Evolutionary conservation across 768 basidiomycete genomes (phyloP), one percentile per base, ranked within the genome.

Genomic region (Naganishia randhawae): DNA sequence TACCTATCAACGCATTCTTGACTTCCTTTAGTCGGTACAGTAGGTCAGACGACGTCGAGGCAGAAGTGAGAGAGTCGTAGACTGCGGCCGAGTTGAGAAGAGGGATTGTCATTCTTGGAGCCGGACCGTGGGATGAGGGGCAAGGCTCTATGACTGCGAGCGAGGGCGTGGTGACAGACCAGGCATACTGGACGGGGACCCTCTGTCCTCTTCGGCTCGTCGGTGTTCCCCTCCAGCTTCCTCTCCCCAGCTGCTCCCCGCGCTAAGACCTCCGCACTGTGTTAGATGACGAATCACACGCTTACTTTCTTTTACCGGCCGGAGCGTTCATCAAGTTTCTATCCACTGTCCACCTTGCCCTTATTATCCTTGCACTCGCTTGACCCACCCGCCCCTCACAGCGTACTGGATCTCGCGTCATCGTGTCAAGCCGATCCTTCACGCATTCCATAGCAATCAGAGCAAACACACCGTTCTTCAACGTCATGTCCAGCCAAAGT

Each of bases 1-100:
- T 79, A 13, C 78, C 78, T 41, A 79, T 79, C 53, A 79, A 71
- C 29, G 71, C 65, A 64, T 79, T 79, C 73, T 79, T 79, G 48
- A 78, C 72, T 37, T 76, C 74, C 65, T 77, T 79, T 33, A 79
- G 72, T 29, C 50, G 48, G 37, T 17, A 39, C 19, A 69, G 62
- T 13, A 65, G n/a, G 51, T 61, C 57, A 29, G 25, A 61, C 22
- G 57, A 41, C 1, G 37, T 41, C 9, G 57, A 39, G 19, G 57
- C 57, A 25, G 57, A 61, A 25, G 57, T 61, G 37, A 61, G 57
- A 41, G 57, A 39, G 2, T 61, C 39, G 57, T 61, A 61, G n/a
- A 61, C 33, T 13, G 57, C 19, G 10, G 57, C 39, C 17, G 57
- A 39, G 57, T 61, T 41, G 33, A 61, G 9, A 5, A 61, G 14